A percentile compares a stretch with the other conserved stretches of the same genome.
phyloP scores from a whole-genome alignment of 2,329 filamentous ascomycete species.

The Ascocoryne sarcoides region DNA sequence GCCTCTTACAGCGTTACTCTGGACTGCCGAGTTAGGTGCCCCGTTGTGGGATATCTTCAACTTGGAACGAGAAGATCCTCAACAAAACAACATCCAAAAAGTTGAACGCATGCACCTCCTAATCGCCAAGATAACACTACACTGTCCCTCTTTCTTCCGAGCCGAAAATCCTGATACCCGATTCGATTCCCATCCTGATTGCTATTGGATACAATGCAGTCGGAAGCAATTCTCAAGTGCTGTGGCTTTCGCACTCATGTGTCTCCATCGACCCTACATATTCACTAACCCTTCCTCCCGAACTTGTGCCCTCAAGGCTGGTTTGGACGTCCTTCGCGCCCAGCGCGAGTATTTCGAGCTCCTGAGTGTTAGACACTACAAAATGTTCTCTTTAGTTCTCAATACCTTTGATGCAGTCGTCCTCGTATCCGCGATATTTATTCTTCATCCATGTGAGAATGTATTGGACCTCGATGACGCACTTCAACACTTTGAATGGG shows the following conservation, averaged over 20 bases:
- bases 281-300: constrained; percentile 47
- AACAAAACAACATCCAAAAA: constrained; percentile 43
- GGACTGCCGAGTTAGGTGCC: constrained; percentile 39
- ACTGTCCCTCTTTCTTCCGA: constrained; percentile 45
- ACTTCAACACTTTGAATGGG: constrained; percentile 50
- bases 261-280: constrained; percentile 53
- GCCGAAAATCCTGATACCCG: constrained; percentile 46
- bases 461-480: constrained; percentile 38
- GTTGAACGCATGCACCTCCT: constrained; percentile 46
- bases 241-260: constrained; percentile 45
- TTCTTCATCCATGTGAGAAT: constrained; percentile 50
- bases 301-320: constrained; percentile 46
- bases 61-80: constrained; percentile 47
- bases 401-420: constrained; percentile 57
- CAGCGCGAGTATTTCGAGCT: constrained; percentile 43
- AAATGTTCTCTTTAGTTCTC: constrained; percentile 48
- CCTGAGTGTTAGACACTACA: constrained; percentile 43
- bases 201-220: constrained; percentile 43
- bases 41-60: constrained; percentile 42
- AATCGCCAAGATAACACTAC: constrained; percentile 39
- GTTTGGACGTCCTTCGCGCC: constrained; percentile 44
- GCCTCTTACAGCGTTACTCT: constrained; percentile 44
- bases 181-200: constrained; percentile 46
- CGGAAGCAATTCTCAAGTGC: constrained; percentile 40
- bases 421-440: constrained; percentile 51